Base-by-base conservation (phyloP, 2,329 filamentous ascomycete genomes). In the Pseudogymnoascus sp. region DNA sequence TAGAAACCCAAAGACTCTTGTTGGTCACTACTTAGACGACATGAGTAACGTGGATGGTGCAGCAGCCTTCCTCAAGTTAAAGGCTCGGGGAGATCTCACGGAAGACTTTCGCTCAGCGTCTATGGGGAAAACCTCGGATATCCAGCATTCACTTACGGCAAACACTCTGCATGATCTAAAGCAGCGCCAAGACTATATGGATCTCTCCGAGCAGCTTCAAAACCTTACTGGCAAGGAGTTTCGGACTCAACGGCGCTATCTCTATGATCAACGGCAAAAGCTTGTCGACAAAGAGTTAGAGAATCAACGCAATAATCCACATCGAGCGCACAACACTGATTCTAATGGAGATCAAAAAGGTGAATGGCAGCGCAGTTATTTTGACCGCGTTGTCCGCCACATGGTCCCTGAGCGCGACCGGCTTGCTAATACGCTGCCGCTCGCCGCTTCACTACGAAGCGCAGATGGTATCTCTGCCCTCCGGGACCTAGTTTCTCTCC, bases 321-420 rank as follows among this genome's bases (percentile, higher is more conserved):
- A 58, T 49, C 61, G 31, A 62, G 43, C 60, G 28, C 49, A 43
- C 60, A 38, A 4, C n/a, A 61, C 40, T 16, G 7, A 64, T 61
- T 33, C 38, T 41, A 61, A 40, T 16, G 38, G n/a, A 40, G 38
- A 40, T 9, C n/a, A 18, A 40, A 33, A 61, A 58, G 21, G 40
- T 33, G 60, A 64, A 37, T 45, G 45, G 14, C 16, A 63, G 11
- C 21, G 49, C 40, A 8, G 2, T 45, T 61, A 64, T 45, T 63
- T 65, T 58, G 58, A 52, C 35, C 55, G 58, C 37, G 52, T 65
- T 60, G 16, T 41, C 38, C 16, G 38, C 8, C 33, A 63, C 31
- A 62, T 64, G 23, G 59, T 58, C 5, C 61, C 61, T 35, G 23
- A 62, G 49, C 61, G 61, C 59, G 25, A 64, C 33, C 41, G 58